These are phyloP conservation scores for Phaeolepiota aurea DNA, from an alignment of 768 basidiomycete species.

Conservation along the genomic window DNA sequence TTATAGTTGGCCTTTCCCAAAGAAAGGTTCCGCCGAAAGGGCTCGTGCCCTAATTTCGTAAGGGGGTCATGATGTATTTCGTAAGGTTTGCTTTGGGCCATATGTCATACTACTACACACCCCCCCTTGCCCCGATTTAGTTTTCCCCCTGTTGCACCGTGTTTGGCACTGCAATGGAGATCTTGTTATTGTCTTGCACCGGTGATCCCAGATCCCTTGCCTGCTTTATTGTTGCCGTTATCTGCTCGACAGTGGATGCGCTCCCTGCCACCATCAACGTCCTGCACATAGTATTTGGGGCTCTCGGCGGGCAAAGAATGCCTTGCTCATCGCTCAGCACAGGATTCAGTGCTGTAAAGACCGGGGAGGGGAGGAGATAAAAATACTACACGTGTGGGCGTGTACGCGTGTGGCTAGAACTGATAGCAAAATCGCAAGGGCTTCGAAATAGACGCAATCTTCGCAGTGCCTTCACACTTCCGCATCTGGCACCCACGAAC, in stretches of 20 bases:
- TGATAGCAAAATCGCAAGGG: neutral
- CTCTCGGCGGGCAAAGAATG: neutral
- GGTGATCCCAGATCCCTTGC: neutral
- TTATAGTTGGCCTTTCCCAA: neutral
- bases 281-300: neutral
- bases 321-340: neutral
- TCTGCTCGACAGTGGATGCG: neutral
- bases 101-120: neutral
- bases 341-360: too few relatives aligned
- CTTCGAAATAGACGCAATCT: neutral
- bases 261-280: neutral
- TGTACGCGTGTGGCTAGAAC: too few relatives aligned
- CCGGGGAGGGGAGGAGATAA: neutral
- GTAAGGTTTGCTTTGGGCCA: neutral
- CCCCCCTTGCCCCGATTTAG: neutral
- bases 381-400: neutral
- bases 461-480: neutral
- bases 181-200: neutral
- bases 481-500: neutral
- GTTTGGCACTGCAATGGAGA: constrained; percentile 2
- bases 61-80: neutral
- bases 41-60: neutral
- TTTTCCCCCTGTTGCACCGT: neutral
- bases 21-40: neutral
- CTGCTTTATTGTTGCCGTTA: neutral